Conservation (phyloP, 768 basidiomycete genomes). For the Boletus coccyginus region DNA sequence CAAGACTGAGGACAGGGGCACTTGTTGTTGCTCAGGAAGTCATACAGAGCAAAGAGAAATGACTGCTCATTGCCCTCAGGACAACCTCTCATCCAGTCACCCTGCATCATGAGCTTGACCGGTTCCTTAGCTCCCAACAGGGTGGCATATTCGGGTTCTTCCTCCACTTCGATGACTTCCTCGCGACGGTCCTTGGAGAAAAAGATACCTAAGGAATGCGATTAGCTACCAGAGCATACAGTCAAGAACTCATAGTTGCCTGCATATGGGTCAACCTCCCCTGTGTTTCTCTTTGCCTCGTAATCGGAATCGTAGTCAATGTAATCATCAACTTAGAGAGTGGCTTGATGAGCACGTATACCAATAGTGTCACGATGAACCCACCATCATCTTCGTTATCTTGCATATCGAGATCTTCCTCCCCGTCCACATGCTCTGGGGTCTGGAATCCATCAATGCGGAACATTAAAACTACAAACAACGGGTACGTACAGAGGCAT, state of each 20-base stretch:
- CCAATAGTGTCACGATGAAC: not conserved
- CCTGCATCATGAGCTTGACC: slow-evolving; percentile 75
- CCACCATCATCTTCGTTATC: slow-evolving; percentile 54
- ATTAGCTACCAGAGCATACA: slow-evolving; percentile 4
- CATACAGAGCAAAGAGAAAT: slow-evolving; percentile 83
- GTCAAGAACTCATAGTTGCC: slow-evolving; percentile 41
- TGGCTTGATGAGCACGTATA: slow-evolving; percentile 6
- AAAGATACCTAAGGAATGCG: slow-evolving; percentile 64
- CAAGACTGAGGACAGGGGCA: slow-evolving; percentile 77
- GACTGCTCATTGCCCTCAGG: slow-evolving; percentile 91
- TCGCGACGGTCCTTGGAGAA: slow-evolving; percentile 93
- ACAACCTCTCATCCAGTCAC: slow-evolving; percentile 97
- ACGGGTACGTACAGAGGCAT: slow-evolving; percentile 18
- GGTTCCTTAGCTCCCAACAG: slow-evolving; percentile 44
- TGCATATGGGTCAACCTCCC: slow-evolving; percentile 85
- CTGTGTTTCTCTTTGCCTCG: slow-evolving; percentile 45
- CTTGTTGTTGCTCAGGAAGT: slow-evolving; percentile 59
- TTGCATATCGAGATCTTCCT: slow-evolving; percentile 45
- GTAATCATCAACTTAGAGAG: slow-evolving; percentile 50
- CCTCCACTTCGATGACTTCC: slow-evolving; percentile 89
- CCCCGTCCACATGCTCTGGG: slow-evolving; percentile 53
- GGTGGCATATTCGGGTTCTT: slow-evolving; percentile 56
- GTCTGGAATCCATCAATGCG: slow-evolving; percentile 40
- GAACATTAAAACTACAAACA: not conserved
- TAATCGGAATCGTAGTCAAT: slow-evolving; percentile 84